These are phyloP conservation scores for Albophoma yamanashiensis DNA, from an alignment of 2,329 filamentous ascomycete genomes.

Conservation along the genomic window DNA sequence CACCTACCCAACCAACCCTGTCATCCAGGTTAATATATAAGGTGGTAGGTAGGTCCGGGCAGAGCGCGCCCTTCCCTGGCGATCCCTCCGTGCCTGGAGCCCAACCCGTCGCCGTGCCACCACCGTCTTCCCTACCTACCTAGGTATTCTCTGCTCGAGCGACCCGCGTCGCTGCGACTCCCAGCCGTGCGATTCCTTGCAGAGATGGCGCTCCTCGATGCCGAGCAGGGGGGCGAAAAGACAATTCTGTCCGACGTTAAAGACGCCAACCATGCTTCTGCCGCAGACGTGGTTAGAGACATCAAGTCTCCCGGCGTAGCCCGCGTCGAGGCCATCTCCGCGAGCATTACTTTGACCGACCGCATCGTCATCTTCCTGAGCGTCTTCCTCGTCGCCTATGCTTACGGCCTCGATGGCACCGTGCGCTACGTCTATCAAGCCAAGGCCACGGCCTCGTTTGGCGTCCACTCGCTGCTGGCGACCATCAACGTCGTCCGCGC, in stretches of 20 bases:
- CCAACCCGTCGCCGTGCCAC: too few species aligned
- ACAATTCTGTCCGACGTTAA: too few species aligned
- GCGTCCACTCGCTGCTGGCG: slow-evolving; percentile 42
- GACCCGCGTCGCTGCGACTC: too few species aligned
- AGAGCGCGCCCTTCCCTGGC: too few species aligned
- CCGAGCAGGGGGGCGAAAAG: background rate
- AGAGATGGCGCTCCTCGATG: background rate
- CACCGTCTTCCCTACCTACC: too few species aligned
- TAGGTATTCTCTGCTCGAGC: too few species aligned
- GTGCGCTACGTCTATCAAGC: slow-evolving; percentile 47
- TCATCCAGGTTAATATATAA: too few species aligned
- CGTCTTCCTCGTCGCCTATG: slow-evolving; percentile 53
- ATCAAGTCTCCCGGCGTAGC: slow-evolving; percentile 40
- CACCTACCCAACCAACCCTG: too few species aligned
- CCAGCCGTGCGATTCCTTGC: too few species aligned
- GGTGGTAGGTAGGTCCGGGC: too few species aligned
- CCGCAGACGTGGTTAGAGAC: slow-evolving; percentile 11
- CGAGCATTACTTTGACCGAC: slow-evolving; percentile 39
- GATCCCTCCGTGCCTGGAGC: too few species aligned
- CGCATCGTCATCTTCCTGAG: slow-evolving; percentile 47
- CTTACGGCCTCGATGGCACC: slow-evolving; percentile 49
- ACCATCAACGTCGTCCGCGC: slow-evolving; percentile 46
- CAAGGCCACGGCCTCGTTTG: slow-evolving; percentile 38
- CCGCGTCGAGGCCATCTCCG: slow-evolving; percentile 46
- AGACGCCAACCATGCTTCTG: background rate